Conservation (phyloP, 495 filamentous ascomycete genomes). For the Xylaria longipes region DNA sequence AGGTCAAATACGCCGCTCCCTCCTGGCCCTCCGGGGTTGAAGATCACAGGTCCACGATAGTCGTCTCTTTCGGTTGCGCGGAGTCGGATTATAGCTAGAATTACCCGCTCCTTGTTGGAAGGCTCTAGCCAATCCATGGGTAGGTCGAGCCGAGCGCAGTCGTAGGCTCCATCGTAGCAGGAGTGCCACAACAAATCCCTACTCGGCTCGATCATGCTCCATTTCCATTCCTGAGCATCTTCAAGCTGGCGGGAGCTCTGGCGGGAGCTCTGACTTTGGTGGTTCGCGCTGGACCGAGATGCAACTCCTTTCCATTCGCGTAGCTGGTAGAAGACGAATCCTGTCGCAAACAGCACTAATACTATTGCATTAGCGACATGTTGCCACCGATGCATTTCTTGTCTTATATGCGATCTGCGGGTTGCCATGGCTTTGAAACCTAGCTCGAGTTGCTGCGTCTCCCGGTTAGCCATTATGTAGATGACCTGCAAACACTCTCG, state of each 20-base stretch:
- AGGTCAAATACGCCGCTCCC: constrained; percentile 53
- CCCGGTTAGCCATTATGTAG: not conserved
- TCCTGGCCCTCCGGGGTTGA: constrained; percentile 62
- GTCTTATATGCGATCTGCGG: not conserved
- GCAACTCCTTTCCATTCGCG: not conserved
- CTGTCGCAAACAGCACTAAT: constrained; percentile 18
- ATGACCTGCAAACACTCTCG: not conserved
- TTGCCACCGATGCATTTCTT: not conserved
- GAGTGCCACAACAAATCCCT: constrained; percentile 43
- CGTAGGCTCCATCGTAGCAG: constrained; percentile 42
- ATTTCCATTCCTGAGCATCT: constrained; percentile 34
- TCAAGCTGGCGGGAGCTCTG: not conserved
- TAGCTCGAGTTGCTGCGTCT: not conserved
- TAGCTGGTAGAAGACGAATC: constrained; percentile 20
- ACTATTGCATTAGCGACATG: not conserved
- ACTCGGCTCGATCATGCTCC: constrained; percentile 44
- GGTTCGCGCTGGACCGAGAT: not conserved
- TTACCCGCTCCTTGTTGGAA: constrained; percentile 43
- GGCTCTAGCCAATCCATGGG: constrained; percentile 58
- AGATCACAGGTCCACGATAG: constrained; percentile 55
- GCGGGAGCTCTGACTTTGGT: not conserved
- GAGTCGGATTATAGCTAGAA: constrained; percentile 54
- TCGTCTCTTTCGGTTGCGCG: constrained; percentile 46
- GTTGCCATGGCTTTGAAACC: not conserved
- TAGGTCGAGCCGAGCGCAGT: constrained; percentile 51